Evolutionary conservation across 164 flowering plant species (phyloP).

Genomic region (Annona squamosa): DNA sequence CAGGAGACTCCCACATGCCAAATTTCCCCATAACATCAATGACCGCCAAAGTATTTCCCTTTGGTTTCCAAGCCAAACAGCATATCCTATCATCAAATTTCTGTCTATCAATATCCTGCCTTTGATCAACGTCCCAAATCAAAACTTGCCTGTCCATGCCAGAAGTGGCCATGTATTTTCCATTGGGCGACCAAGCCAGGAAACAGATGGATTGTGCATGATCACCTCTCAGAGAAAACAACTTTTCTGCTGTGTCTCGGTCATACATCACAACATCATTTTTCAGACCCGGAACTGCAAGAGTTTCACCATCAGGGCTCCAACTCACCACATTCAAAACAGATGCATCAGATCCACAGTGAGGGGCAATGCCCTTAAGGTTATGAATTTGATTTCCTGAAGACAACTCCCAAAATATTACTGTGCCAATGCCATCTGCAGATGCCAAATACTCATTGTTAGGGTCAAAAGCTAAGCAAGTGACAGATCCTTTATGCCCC

Average conservation of each 20-base stretch:
- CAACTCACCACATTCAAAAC: slow-evolving; percentile 60
- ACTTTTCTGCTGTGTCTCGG: slow-evolving; percentile 87
- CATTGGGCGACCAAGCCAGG: slow-evolving; percentile 94
- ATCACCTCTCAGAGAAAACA: slow-evolving; percentile 77
- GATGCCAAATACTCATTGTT: slow-evolving; percentile 81
- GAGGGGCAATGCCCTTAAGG: slow-evolving; percentile 74
- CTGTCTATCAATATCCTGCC: slow-evolving; percentile 84
- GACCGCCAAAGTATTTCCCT: slow-evolving; percentile 81
- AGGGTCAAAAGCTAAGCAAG: slow-evolving; percentile 83
- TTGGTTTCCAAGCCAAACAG: slow-evolving; percentile 91
- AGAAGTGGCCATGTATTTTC: slow-evolving; percentile 94
- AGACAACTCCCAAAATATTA: slow-evolving; percentile 77
- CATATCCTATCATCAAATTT: slow-evolving; percentile 71
- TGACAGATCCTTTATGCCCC: slow-evolving; percentile 81
- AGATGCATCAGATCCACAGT: slow-evolving; percentile 46
- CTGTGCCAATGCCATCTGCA: slow-evolving; percentile 73
- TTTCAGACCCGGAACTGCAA: slow-evolving; percentile 86
- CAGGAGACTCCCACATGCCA: slow-evolving; percentile 86
- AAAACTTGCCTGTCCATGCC: slow-evolving; percentile 76
- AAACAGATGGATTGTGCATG: slow-evolving; percentile 68
- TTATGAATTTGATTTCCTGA: slow-evolving; percentile 55
- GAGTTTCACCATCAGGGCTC: slow-evolving; percentile 90
- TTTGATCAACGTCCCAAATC: slow-evolving; percentile 82
- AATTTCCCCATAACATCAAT: slow-evolving; percentile 86
- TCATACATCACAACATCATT: slow-evolving; percentile 95